Percentiles rank a stretch among this genome's conserved stretches.
phyloP scores from a whole-genome alignment of 441 rosid genomes.

The Heliophila coronopifolia region DNA sequence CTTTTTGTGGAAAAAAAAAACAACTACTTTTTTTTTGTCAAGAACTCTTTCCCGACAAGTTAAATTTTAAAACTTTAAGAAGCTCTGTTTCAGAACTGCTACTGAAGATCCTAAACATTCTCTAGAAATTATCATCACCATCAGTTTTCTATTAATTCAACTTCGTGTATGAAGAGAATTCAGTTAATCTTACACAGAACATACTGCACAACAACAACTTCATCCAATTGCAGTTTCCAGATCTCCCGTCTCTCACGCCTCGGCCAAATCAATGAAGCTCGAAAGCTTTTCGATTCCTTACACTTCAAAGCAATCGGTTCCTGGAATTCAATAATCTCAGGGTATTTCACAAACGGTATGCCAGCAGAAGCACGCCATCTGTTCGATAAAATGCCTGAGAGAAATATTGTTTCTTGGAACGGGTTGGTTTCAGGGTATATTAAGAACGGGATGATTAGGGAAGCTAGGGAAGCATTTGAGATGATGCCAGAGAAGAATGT shows the following conservation, averaged over 20 bases:
- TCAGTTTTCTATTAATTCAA: no score
- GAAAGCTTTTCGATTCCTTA: slow-evolving; percentile 47
- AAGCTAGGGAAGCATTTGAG: slow-evolving; percentile 49
- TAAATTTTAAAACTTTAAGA: no score
- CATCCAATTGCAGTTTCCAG: slow-evolving; percentile 27
- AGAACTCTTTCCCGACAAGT: no score
- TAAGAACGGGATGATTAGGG: slow-evolving; percentile 45
- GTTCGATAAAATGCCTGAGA: slow-evolving; percentile 62
- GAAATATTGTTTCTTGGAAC: slow-evolving; percentile 62
- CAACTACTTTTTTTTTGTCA: no score
- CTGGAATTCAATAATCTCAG: slow-evolving; percentile 56
- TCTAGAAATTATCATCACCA: no score
- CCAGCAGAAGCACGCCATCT: slow-evolving; percentile 41
- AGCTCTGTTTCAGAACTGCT: no score
- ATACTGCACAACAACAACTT: slow-evolving; percentile 24
- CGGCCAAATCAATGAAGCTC: slow-evolving; percentile 53
- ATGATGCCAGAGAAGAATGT: slow-evolving; percentile 55
- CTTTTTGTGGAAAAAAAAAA: no score
- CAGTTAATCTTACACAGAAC: slow-evolving; percentile 24
- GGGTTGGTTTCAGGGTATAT: slow-evolving; percentile 62
- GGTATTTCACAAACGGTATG: slow-evolving; percentile 46
- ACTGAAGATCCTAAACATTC: no score
- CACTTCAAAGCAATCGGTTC: slow-evolving; percentile 34
- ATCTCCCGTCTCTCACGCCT: slow-evolving; percentile 41
- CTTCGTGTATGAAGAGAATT: slow-evolving; percentile 33